These are phyloP conservation scores for Alternaria infectoria DNA, from an alignment of 2,329 filamentous ascomycete species.

Conservation along the genomic window DNA sequence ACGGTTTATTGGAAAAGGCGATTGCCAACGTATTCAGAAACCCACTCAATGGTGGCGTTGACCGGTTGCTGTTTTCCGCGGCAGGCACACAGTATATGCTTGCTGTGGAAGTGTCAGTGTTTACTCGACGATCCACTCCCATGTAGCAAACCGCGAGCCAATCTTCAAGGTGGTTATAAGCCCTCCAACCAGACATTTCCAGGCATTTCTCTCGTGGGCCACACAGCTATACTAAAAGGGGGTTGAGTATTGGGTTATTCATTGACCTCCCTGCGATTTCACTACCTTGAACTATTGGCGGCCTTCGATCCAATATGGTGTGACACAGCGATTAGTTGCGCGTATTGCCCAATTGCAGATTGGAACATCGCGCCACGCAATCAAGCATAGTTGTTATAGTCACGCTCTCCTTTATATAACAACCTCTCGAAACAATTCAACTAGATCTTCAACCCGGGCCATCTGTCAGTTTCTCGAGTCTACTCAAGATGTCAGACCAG, in stretches of 20 bases:
- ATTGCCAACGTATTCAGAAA: background rate
- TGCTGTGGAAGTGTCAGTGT: background rate
- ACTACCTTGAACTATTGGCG: background rate
- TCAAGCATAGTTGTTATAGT: background rate
- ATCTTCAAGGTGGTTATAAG: background rate
- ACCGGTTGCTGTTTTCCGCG: background rate
- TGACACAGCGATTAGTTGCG: background rate
- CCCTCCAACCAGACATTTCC: background rate
- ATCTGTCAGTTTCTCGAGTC: background rate
- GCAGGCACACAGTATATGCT: background rate
- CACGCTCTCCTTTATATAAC: background rate
- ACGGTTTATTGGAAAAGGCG: rapidly evolving
- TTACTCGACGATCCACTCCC: background rate
- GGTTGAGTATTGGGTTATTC: background rate
- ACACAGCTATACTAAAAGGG: background rate
- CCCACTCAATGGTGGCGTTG: background rate
- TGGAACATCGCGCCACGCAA: background rate
- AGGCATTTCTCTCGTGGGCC: background rate
- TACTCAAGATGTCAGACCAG: background rate
- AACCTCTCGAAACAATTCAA: background rate
- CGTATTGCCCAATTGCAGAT: background rate
- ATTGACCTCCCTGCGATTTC: background rate
- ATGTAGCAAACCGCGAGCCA: background rate
- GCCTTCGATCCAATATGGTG: background rate
- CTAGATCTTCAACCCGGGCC: background rate